Base-by-base conservation (phyloP, 331 rosid genomes). In the Quercus lobata region DNA sequence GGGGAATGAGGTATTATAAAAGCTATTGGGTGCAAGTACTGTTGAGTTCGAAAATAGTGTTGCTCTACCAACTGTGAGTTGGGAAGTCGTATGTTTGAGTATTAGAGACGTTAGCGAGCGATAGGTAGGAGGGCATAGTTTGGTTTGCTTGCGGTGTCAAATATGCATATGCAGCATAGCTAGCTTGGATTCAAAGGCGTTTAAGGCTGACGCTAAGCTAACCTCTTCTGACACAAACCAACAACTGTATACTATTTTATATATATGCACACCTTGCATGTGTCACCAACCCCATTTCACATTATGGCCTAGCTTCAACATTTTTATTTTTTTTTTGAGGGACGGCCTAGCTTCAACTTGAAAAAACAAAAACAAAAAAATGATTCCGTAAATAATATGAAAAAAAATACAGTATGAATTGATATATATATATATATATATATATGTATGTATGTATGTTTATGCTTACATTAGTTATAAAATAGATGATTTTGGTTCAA, bases 31-130 rank as follows among this genome's bases (percentile, higher is more conserved):
- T 79, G 35, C 61, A 58, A 71, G 80, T 57, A 49, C 61, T 69
- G 85, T 71, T 66, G 62, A 83, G 78, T 62, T 81, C 57, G 54
- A 69, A 80, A 77, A 69, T 78, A 49, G 17, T 4, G 46, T 41
- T 41, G 46, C 69, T 83, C 80, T 75, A 92, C 97, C 96, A 76
- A 90, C 91, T 53, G 89, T 87, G 91, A 85, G 97, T 90, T 92
- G 93, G 89, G 87, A 78, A 84, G 97, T 92, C 93, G 71, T 82
- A 19, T 52, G 84, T 90, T 90, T 82, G 91, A 90, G 89, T 89
- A 87, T 27, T 90, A 86, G 93, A 87, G 85, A 92, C 93, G 97
- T 92, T 70, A 88, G 61, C 55, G 68, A 76, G 58, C 34, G 73
- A 80, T 54, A 57, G 93, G 85, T 87, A 77, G 75, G 84, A 82